Evolutionary conservation across 768 basidiomycete species (phyloP), one percentile per base, ranked within the genome.

Genomic region (Xerocomellus dryophilus): DNA sequence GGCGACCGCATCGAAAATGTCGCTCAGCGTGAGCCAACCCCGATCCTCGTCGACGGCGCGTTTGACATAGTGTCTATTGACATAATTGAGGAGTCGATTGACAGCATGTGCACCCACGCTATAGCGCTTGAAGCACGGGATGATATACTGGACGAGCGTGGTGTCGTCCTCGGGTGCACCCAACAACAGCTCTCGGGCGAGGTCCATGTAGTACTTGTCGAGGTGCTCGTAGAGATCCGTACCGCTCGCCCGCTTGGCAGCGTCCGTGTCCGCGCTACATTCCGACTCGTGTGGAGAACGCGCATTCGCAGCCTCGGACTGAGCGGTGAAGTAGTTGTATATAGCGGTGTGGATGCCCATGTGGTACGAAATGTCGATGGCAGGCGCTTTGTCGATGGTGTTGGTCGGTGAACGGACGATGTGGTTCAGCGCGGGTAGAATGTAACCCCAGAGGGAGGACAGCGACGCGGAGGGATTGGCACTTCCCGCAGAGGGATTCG

Each of bases 321-420:
- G 80, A n/a, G 79, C 67, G 50, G 81, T 82, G 65, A 84, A 81
- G 80, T 88, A 90, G 73, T 89, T 88, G 76, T 90, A 90, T 51
- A 83, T 83, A n/a, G 87, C 85, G 18, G 88, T 87, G 69, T 90
- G 86, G 38, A 90, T 84, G 54, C 86, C 86, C 66, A 86, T 82
- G 64, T 89, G 87, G 60, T 87, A 86, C 25, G 73, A 78, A 51
- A 86, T 78, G 59, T 88, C 88, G 61, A 90, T 82, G 12, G 84
- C 74, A 34, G 88, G 88, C 7, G 85, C 82, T 66, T 85, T 88
- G 58, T 74, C 70, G 47, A 74, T 59, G 58, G 78, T 74, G 64
- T 85, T 83, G 29, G 81, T 79, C 27, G 86, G 79, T n/a, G 81
- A 81, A 59, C 84, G 84, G 53, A 90, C 74, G 65, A 90, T 88